Percentiles rank a stretch among this genome's conserved stretches.
These are phyloP conservation scores for Candida morakotiae DNA, from an alignment of 805 yeast species.

Conservation along the genomic window DNA sequence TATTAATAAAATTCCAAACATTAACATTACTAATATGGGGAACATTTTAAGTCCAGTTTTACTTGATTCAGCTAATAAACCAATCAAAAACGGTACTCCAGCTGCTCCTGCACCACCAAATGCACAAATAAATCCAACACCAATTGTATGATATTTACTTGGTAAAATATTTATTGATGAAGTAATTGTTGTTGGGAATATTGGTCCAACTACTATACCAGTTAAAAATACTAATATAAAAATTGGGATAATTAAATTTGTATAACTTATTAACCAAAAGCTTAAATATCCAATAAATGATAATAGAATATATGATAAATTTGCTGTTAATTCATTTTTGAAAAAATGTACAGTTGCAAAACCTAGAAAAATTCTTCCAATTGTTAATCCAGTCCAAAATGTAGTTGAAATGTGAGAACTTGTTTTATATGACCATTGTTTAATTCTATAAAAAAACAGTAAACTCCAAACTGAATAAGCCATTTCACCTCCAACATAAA, in stretches of 20 bases:
- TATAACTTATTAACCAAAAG: constrained; percentile 21
- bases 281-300: constrained; percentile 25
- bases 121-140: constrained; percentile 73
- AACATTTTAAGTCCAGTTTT: constrained; percentile 26
- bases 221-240: constrained; percentile 33
- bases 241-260: constrained; percentile 29
- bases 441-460: constrained; percentile 42
- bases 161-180: constrained; percentile 64
- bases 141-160: constrained; percentile 52
- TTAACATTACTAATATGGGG: constrained; percentile 25
- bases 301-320: constrained; percentile 32
- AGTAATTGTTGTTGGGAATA: constrained; percentile 65
- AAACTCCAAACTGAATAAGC: constrained; percentile 53
- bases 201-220: constrained; percentile 52
- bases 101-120: constrained; percentile 87
- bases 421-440: constrained; percentile 26
- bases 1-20: constrained; percentile 20
- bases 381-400: constrained; percentile 50
- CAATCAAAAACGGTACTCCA: constrained; percentile 61
- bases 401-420: constrained; percentile 47
- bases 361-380: constrained; percentile 47
- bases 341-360: constrained; percentile 50
- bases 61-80: constrained; percentile 39
- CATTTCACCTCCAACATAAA: constrained; percentile 50
- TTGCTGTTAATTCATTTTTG: constrained; percentile 43